These are phyloP conservation scores for Daedaleopsis nitida DNA, from an alignment of 768 basidiomycete species.

Conservation along the genomic window DNA sequence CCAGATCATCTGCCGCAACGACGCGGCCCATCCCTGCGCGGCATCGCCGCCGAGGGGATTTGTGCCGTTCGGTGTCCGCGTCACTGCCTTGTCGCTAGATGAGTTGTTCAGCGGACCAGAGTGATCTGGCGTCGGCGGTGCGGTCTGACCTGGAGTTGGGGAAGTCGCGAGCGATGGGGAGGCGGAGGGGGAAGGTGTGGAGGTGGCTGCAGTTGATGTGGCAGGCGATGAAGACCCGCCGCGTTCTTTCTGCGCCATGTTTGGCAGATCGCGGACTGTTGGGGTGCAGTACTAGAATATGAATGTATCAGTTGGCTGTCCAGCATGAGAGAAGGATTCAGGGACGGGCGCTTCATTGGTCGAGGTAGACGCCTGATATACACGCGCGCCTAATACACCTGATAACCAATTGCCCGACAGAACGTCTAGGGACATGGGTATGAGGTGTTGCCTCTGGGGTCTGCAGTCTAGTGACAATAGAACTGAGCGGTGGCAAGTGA, in stretches of 20 bases:
- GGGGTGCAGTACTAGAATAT: conserved; percentile 66
- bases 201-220: conserved; percentile 14
- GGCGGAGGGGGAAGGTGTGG: conserved; percentile 4
- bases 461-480: too few relatives aligned
- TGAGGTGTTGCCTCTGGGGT: too few relatives aligned
- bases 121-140: not conserved
- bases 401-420: too few relatives aligned
- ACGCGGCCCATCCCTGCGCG: conserved; percentile 54
- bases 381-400: too few relatives aligned
- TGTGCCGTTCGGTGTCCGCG: conserved; percentile 12
- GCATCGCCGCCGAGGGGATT: conserved; percentile 18
- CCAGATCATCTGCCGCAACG: conserved; percentile 69
- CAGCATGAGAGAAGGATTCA: not conserved
- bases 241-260: conserved; percentile 86
- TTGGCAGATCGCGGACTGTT: conserved; percentile 74
- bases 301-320: conserved; percentile 17
- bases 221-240: conserved; percentile 45
- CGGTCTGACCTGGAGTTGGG: not conserved
- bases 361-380: too few relatives aligned
- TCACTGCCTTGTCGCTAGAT: conserved; percentile 10
- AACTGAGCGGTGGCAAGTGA: conserved; percentile 6
- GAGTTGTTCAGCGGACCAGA: not conserved
- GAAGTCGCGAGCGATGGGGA: not conserved
- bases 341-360: too few relatives aligned
- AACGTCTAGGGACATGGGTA: too few relatives aligned